phyloP scores from a whole-genome alignment of 2,329 filamentous ascomycete species.

The Cercospora sp. region DNA sequence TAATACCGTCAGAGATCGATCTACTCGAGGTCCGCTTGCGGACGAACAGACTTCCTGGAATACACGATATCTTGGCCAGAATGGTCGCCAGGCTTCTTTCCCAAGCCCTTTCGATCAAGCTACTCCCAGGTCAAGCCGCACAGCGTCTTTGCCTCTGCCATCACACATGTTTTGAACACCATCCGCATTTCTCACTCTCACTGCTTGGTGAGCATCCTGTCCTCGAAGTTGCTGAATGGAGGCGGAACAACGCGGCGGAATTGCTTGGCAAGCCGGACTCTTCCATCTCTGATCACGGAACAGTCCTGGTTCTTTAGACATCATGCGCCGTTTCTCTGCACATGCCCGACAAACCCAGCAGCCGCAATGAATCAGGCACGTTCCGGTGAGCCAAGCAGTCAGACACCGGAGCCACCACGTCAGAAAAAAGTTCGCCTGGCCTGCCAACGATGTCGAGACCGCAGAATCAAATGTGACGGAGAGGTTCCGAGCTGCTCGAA shows the following conservation, averaged over 20 bases:
- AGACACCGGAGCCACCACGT: background rate
- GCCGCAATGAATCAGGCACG: background rate
- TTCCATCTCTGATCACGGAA: background rate
- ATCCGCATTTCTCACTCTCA: too few relatives aligned
- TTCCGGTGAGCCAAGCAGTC: background rate
- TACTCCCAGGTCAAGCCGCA: too few relatives aligned
- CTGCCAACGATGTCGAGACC: slow-evolving; percentile 13
- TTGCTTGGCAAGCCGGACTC: background rate
- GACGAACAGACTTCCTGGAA: too few relatives aligned
- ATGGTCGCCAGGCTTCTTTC: too few relatives aligned
- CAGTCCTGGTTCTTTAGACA: background rate
- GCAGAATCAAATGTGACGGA: slow-evolving; percentile 16
- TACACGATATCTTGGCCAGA: too few relatives aligned
- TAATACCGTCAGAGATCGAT: too few relatives aligned
- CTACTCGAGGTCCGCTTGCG: too few relatives aligned
- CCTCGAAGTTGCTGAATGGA: background rate
- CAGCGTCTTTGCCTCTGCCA: too few relatives aligned
- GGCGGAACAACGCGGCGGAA: background rate
- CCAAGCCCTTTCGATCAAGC: too few relatives aligned
- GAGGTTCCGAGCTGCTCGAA: slow-evolving; percentile 13
- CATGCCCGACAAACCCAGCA: background rate
- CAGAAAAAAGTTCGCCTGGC: slow-evolving; percentile 12
- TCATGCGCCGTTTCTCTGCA: background rate
- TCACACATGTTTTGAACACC: too few relatives aligned
- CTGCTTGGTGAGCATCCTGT: background rate